These are phyloP conservation scores for Bonia amplexicaulis DNA, from an alignment of 176 grass and related monocot species.

Conservation along the genomic window DNA sequence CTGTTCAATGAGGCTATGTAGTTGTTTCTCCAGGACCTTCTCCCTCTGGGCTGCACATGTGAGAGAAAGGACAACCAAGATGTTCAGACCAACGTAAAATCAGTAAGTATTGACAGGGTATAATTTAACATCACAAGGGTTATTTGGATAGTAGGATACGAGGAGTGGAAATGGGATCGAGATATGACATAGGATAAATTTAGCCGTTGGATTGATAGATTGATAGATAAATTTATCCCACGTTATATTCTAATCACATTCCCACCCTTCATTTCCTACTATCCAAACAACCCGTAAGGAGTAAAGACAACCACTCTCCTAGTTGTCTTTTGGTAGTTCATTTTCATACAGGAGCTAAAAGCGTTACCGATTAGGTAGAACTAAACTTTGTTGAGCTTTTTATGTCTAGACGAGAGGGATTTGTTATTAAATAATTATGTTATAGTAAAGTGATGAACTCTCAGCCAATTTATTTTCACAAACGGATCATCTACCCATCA, in stretches of 20 bases:
- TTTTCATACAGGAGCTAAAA: background rate
- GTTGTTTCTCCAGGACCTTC: constrained; percentile 82
- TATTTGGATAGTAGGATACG: too few species aligned
- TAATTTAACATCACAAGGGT: background rate
- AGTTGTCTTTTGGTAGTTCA: background rate
- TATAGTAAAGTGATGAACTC: background rate
- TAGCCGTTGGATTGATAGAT: too few species aligned
- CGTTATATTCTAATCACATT: too few species aligned
- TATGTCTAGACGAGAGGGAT: background rate
- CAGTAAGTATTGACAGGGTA: background rate
- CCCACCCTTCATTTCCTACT: too few species aligned
- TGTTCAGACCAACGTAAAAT: background rate
- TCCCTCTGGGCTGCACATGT: constrained; percentile 75
- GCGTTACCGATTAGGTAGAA: background rate
- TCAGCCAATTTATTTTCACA: background rate
- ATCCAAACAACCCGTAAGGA: too few species aligned
- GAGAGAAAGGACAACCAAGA: background rate
- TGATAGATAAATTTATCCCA: too few species aligned
- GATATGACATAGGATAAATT: too few species aligned
- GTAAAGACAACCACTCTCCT: background rate
- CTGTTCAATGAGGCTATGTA: constrained; percentile 88
- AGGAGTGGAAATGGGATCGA: too few species aligned
- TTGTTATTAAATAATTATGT: background rate
- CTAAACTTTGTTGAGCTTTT: background rate
- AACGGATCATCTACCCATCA: background rate